A percentile compares a stretch with the other conserved stretches of the same genome.
Conservation (phyloP, 345 rosid genomes). For the Eucalyptus shirleyi region DNA sequence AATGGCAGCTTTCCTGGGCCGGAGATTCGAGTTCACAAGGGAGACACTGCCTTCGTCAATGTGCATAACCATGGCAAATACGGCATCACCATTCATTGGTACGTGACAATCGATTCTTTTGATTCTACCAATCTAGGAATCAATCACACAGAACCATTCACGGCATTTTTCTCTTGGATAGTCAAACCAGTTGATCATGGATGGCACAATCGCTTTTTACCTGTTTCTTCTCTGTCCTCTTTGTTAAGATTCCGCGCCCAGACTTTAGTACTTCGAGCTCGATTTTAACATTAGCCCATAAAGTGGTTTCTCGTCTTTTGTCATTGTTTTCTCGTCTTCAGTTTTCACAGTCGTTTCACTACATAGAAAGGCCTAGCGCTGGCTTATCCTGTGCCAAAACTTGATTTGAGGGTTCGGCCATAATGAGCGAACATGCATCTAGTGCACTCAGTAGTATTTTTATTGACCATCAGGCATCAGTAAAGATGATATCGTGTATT, state of each 20-base stretch:
- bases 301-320: not conserved
- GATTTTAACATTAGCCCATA: not conserved
- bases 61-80: constrained; percentile 5
- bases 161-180: not conserved
- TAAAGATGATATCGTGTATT: not conserved
- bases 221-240: not conserved
- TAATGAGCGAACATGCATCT: not conserved
- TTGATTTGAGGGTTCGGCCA: not conserved
- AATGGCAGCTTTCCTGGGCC: constrained; percentile 23
- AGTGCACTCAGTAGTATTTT: not conserved
- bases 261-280: not conserved
- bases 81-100: constrained; percentile 16
- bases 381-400: not conserved
- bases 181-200: not conserved
- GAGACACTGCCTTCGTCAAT: not conserved
- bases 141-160: not conserved
- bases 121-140: not conserved
- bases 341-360: not conserved
- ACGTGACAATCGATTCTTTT: not conserved
- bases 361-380: not conserved
- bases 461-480: not conserved
- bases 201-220: not conserved
- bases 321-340: not conserved
- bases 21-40: not conserved
- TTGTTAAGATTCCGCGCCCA: not conserved